A percentile compares a stretch with the other conserved stretches of the same genome.
Evolutionary conservation across 768 basidiomycete species (phyloP).

Genomic region (Pleurotus eryngii): DNA sequence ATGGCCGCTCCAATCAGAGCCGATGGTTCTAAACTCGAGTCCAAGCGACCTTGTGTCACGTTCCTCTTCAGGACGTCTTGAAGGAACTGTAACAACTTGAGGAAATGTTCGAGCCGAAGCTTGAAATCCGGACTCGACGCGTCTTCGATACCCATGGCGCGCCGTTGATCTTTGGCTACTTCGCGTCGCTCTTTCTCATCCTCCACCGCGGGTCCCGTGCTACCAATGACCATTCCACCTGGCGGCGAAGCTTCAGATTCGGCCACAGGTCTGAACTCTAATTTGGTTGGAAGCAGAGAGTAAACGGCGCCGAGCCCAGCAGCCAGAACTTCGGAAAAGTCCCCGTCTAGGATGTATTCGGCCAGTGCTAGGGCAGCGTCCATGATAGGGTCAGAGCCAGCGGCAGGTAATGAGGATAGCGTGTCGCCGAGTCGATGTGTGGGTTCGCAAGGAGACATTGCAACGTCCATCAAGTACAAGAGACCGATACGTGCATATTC

Average conservation of each 20-base stretch:
- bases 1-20: conserved; percentile 75
- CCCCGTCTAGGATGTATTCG: conserved; percentile 94
- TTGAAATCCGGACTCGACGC: conserved; percentile 76
- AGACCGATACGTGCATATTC: conserved; percentile 91
- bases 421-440: conserved; percentile 38
- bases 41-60: conserved; percentile 33
- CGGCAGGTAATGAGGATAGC: conserved; percentile 20
- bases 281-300: conserved; percentile 84
- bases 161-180: conserved; percentile 45
- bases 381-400: conserved; percentile 61
- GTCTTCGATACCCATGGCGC: conserved; percentile 69
- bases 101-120: conserved; percentile 78
- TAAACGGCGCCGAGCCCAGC: conserved; percentile 93
- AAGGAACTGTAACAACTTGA: conserved; percentile 87
- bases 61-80: conserved; percentile 85
- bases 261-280: conserved; percentile 58
- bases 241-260: conserved; percentile 35
- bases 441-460: conserved; percentile 77
- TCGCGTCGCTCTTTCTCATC: conserved; percentile 53
- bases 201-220: conserved; percentile 48
- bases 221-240: conserved; percentile 73
- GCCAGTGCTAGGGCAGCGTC: conserved; percentile 87
- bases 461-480: conserved; percentile 93
- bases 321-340: conserved; percentile 95
- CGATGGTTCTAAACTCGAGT: conserved; percentile 45